Percentiles rank a stretch among this genome's conserved stretches.
These are phyloP conservation scores for Cajanus cajan DNA, from an alignment of 306 rosid species.

Conservation along the genomic window DNA sequence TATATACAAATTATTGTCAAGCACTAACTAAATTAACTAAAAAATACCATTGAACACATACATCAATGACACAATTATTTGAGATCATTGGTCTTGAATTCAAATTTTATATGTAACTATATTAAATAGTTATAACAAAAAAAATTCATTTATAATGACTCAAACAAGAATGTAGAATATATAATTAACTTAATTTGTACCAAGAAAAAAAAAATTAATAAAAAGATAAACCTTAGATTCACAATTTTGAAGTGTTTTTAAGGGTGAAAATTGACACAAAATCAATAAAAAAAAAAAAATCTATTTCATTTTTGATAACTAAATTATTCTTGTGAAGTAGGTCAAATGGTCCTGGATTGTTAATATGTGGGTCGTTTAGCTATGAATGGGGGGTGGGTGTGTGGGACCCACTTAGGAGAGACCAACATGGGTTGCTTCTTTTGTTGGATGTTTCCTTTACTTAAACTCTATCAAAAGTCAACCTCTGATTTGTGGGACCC, in stretches of 20 bases:
- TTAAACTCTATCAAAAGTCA: slow-evolving; percentile 39
- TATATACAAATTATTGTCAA: no score
- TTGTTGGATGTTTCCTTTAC: neutral
- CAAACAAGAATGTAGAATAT: no score
- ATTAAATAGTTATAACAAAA: no score
- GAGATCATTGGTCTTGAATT: no score
- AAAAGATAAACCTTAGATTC: neutral
- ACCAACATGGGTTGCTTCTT: neutral
- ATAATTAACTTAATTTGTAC: no score
- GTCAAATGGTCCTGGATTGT: neutral
- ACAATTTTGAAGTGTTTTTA: neutral
- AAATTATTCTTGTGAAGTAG: neutral
- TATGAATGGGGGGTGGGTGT: neutral
- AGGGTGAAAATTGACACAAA: neutral
- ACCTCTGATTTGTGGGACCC: slow-evolving; percentile 29
- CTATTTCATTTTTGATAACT: neutral
- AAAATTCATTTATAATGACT: no score
- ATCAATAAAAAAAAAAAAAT: neutral
- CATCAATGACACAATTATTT: no score
- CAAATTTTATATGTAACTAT: no score
- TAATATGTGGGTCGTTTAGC: slow-evolving; percentile 39
- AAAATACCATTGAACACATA: no score
- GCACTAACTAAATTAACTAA: neutral
- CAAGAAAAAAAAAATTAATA: neutral
- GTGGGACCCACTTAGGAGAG: neutral